Percentiles rank a stretch among this genome's conserved stretches.
phyloP scores from a whole-genome alignment of 345 rosid species.

The Acer campestre region DNA sequence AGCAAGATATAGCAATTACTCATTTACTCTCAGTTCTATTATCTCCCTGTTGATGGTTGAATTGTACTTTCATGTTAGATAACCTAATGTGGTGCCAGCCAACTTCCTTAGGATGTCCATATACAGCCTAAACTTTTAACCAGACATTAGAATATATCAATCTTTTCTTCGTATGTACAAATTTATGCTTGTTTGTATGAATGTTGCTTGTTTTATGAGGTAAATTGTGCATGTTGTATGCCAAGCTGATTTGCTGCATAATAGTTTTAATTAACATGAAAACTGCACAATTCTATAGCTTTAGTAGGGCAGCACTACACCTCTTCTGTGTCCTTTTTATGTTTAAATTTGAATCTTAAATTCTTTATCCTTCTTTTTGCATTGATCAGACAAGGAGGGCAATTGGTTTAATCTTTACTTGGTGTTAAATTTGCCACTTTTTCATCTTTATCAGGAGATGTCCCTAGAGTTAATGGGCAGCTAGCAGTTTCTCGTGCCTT shows the following conservation, averaged over 20 bases:
- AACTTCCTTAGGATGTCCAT: background rate
- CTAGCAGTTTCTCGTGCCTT: conserved; percentile 80
- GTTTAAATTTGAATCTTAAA: background rate
- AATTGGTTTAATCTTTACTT: background rate
- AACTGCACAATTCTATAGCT: background rate
- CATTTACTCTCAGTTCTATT: background rate
- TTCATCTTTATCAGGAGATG: conserved; percentile 57
- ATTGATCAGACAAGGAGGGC: conserved; percentile 4
- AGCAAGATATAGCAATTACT: background rate
- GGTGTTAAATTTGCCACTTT: conserved; percentile 7
- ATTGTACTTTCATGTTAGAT: background rate
- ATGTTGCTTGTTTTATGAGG: background rate
- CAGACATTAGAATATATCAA: too few relatives aligned
- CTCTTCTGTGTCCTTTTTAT: background rate
- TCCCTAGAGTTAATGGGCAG: conserved; percentile 76
- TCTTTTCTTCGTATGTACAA: too few relatives aligned
- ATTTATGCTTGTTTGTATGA: background rate
- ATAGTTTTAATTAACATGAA: background rate
- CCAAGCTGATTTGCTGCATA: background rate
- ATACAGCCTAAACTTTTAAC: too few relatives aligned
- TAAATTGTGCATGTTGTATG: background rate
- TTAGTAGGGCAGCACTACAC: background rate
- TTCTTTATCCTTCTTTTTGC: background rate
- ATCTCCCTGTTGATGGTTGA: background rate
- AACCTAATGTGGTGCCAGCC: background rate